phyloP scores from a whole-genome alignment of 1,139 yeast genomes.

The Diutina sp. region DNA sequence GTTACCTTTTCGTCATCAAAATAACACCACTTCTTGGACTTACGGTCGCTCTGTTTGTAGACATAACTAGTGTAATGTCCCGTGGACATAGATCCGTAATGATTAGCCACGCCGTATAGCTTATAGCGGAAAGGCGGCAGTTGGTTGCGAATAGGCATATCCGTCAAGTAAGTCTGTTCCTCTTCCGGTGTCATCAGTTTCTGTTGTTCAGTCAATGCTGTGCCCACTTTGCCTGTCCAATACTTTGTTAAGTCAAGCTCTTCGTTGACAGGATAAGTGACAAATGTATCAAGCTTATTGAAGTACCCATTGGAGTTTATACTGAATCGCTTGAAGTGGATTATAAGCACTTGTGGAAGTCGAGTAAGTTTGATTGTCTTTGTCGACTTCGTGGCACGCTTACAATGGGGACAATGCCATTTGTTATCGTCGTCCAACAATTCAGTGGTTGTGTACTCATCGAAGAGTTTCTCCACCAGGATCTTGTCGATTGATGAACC shows the following conservation, averaged over 20 bases:
- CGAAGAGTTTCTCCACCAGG: constrained; percentile 51
- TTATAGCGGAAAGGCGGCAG: constrained; percentile 68
- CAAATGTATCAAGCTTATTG: constrained; percentile 50
- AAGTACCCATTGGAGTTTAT: constrained; percentile 29
- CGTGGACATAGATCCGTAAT: constrained; percentile 65
- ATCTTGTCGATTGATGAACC: constrained; percentile 12
- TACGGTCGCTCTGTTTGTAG: constrained; percentile 32
- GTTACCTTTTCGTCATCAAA: constrained; percentile 62
- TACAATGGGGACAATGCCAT: constrained; percentile 85
- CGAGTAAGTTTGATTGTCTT: constrained; percentile 61
- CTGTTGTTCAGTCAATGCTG: not conserved
- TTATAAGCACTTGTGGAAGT: constrained; percentile 57
- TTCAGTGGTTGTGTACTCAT: constrained; percentile 57
- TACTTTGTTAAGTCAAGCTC: constrained; percentile 56
- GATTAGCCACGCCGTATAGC: constrained; percentile 81
- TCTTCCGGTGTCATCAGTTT: constrained; percentile 19
- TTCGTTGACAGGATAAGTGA: constrained; percentile 45
- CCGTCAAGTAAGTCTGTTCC: constrained; percentile 30
- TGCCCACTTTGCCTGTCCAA: constrained; percentile 28
- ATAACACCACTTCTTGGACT: constrained; percentile 50
- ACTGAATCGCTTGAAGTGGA: constrained; percentile 74
- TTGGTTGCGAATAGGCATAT: constrained; percentile 64
- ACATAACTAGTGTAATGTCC: constrained; percentile 92
- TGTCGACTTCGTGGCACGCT: constrained; percentile 49
- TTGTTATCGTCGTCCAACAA: constrained; percentile 68